Base-by-base conservation (phyloP, 805 yeast genomes). In the Myxozyma sirexii region DNA sequence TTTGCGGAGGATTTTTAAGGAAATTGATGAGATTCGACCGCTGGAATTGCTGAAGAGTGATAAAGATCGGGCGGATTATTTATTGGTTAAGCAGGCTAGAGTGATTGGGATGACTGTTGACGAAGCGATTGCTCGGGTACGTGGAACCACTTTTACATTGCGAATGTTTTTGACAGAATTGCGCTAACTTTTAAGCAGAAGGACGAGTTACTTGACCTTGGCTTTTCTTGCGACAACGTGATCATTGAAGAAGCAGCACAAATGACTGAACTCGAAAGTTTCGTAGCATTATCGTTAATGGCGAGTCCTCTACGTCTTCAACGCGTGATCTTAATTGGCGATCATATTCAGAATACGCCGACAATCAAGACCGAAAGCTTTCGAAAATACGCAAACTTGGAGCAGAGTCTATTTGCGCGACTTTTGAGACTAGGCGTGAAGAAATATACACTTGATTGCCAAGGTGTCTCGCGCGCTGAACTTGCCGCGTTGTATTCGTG, bases 311-410 rank as follows among this genome's bases (percentile, higher is more conserved):
- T 49, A 0, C 15, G 21, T 12, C 47, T 72, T 1, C 69, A 69
- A 33, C 68, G 79, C 27, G 54, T 76, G 0, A 65, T 73, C 0
- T 24, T 79, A 26, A 29, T 74, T n/a, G 82, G 82, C 6, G 80
- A 78, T 56, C 59, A 61, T 26, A 49, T 41, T 13, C 70, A 60
- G 44, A 57, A 64, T 35, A 67, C 65, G 3, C 75, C 77, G 4
- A 57, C 56, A 38, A 37, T 69, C 19, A 54, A 57, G 37, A 60
- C 59, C 51, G n/a, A 27, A 6, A 56, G 54, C 8, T 46, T 69
- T 23, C 61, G 60, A 17, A 37, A 52, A 19, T 48, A 55, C 21
- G 42, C 62, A 19, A 60, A 63, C 17, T 21, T 71, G 33, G 66
- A 56, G n/a, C 68, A 64, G 39, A 70, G 73, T 44, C 41, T 71